Evolutionary conservation across 208 protist genomes (phyloP).

Genomic region (Acanthamoeba healyi): DNA sequence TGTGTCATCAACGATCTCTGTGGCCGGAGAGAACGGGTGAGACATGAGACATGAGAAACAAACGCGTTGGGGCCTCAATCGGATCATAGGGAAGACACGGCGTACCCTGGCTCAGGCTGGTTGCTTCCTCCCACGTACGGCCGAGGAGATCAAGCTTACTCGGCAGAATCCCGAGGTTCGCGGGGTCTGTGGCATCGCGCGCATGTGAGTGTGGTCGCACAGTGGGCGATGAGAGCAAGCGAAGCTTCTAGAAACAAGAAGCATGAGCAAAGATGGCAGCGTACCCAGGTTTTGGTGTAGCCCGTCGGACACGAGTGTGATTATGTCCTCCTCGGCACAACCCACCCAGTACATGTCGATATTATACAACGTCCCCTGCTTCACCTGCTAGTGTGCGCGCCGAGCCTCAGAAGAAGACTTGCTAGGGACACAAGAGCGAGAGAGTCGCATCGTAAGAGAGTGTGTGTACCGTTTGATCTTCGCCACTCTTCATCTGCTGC

Average conservation of each 20-base stretch:
- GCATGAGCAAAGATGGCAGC: too few relatives aligned
- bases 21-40: neutral
- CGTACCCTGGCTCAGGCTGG: neutral
- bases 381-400: too few relatives aligned
- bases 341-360: constrained; percentile 66
- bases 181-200: neutral
- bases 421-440: too few relatives aligned
- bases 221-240: neutral
- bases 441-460: neutral
- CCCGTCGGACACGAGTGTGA: constrained; percentile 40
- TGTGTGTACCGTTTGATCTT: neutral
- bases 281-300: constrained; percentile 57
- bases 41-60: too few relatives aligned
- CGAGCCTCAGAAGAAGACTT: too few relatives aligned
- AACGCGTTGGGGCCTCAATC: too few relatives aligned
- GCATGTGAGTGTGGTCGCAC: neutral
- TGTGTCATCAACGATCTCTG: constrained; percentile 61
- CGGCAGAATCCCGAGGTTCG: constrained; percentile 6
- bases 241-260: too few relatives aligned
- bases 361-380: constrained; percentile 54
- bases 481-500: neutral
- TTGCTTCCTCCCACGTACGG: constrained; percentile 2
- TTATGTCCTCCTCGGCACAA: constrained; percentile 60
- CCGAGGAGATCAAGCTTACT: constrained; percentile 53
- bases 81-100: neutral